Evolutionary conservation across 2,329 filamentous ascomycete genomes (phyloP).

Genomic region (Xylariaceae sp.): DNA sequence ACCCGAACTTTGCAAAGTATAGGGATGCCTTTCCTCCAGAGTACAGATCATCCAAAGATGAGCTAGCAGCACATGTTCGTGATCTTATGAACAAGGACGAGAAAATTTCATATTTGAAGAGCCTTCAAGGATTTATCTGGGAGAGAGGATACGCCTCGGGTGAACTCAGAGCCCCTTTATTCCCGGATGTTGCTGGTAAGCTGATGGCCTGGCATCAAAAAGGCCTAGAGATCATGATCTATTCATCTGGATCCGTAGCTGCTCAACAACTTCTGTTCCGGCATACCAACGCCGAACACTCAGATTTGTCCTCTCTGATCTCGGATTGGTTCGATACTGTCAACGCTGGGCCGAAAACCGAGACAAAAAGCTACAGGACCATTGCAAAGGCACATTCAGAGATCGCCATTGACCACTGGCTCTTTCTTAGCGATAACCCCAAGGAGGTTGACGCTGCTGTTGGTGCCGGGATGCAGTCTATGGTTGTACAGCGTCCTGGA

Average conservation of each 20-base stretch:
- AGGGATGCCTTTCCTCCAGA: conserved; percentile 67
- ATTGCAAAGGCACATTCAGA: conserved; percentile 52
- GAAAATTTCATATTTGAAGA: conserved; percentile 74
- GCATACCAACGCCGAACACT: conserved; percentile 55
- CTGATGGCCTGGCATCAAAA: conserved; percentile 55
- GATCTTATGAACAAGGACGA: conserved; percentile 69
- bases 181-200: conserved; percentile 66
- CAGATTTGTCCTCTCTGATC: conserved; percentile 58
- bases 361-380: conserved; percentile 61
- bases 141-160: conserved; percentile 67
- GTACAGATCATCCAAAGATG: conserved; percentile 53
- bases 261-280: conserved; percentile 78
- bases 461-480: conserved; percentile 58
- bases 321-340: conserved; percentile 74
- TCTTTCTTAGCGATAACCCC: conserved; percentile 81
- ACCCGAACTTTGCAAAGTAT: conserved; percentile 60
- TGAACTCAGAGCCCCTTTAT: conserved; percentile 67
- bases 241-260: conserved; percentile 75
- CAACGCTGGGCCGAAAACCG: conserved; percentile 72
- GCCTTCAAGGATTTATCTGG: conserved; percentile 77
- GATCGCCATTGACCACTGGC: conserved; percentile 50
- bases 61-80: conserved; percentile 62
- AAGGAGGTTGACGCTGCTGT: conserved; percentile 63
- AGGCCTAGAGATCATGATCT: conserved; percentile 65
- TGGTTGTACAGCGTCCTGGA: conserved; percentile 63